Evolutionary conservation across 192 early-diverging fungal genomes (phyloP), one percentile per base, ranked within the genome.

Genomic region (Dissophora ornata): DNA sequence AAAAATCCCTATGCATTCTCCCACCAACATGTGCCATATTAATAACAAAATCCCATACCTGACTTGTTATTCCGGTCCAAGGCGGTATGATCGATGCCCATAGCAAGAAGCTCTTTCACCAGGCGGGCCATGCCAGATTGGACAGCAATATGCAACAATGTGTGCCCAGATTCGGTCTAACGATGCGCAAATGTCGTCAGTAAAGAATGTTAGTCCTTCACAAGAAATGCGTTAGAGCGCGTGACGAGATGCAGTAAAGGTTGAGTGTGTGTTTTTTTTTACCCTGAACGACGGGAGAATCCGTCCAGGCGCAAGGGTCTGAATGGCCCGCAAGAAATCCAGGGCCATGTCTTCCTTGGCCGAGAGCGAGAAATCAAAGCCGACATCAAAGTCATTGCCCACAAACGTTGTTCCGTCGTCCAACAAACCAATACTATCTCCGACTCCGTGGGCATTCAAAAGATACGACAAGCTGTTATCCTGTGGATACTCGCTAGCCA

Each of bases 61-160:
- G 73, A 67, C 65, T 77, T 77, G 40, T 67, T 77, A 47, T 77
- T 77, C 38, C 73, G 67, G n/a, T 77, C 73, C 46, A 77, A 22
- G 3, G 64, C 65, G 22, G 73, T 77, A 28, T 77, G 73, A 24
- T 77, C 73, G 10, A 77, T 77, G 36, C 73, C 73, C 73, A 77
- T 77, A 32, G 44, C 64, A 8, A 77, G 19, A 1, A 77, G 59
- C 54, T 62, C 59, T 15, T 21, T 60, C n/a, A 41, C 59, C 30
- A 77, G 58, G 9, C 58, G 40, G 28, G 18, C 11, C 73, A 77
- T 77, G 22, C 59, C 58, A 1, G 51, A 38, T 13, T 77, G 73
- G 12, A 36, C 59, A 16, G 73, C 73, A 33, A 67, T 10, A 40
- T 77, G 73, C 18, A 77, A 22, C 16, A 77, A 13, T 19, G 73